Percentiles rank a stretch among this genome's conserved stretches.
Evolutionary conservation across 1,284 basidiomycete species (phyloP).

Genomic region (Ustilago nuda): DNA sequence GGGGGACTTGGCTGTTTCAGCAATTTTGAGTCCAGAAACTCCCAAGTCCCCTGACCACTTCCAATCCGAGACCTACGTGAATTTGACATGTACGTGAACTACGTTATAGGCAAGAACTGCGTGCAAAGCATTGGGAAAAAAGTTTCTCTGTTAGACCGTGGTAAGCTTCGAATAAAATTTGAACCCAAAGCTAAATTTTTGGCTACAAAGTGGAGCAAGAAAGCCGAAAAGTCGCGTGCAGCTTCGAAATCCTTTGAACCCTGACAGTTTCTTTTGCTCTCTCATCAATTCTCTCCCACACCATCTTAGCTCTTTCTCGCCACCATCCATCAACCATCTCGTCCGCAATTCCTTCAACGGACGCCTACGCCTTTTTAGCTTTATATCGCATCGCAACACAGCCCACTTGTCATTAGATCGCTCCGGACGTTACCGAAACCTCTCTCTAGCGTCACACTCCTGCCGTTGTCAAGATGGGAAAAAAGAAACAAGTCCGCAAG

Average conservation of each 20-base stretch:
- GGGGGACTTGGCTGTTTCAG: too few species aligned
- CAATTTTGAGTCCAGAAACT: too few species aligned
- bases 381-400: too few species aligned
- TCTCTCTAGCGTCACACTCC: neutral
- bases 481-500: conserved; percentile 92
- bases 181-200: neutral
- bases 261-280: neutral
- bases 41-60: too few species aligned
- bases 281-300: neutral
- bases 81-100: too few species aligned
- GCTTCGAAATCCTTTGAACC: conserved; percentile 3
- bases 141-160: neutral
- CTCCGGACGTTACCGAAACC: neutral
- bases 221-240: neutral
- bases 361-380: too few species aligned
- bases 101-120: neutral
- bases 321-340: neutral
- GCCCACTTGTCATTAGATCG: neutral
- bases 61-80: too few species aligned
- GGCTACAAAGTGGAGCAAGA: conserved; percentile 3
- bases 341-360: neutral
- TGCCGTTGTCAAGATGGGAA: conserved; percentile 74
- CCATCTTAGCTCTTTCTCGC: neutral
- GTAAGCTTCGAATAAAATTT: neutral
- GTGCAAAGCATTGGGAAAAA: neutral